Evolutionary conservation across 192 early-diverging fungal genomes (phyloP), one percentile per base, ranked within the genome.

Genomic region (Kickxella alabastrina): DNA sequence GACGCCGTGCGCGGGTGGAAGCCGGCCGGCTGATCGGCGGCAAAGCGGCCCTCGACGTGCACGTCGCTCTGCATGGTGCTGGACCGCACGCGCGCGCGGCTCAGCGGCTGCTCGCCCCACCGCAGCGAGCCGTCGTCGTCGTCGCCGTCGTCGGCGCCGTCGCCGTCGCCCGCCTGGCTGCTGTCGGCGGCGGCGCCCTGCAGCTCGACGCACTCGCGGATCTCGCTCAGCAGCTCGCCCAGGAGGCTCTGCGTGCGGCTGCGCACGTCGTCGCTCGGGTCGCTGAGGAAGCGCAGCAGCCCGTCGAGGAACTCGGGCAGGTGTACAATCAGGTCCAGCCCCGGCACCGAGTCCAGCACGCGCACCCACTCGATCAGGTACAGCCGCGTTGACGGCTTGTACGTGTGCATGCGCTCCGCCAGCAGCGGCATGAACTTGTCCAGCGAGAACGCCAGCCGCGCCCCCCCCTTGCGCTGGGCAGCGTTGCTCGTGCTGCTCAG

Each of bases 281-380:
- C 97, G 66, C 82, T 88, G 32, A 99, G 78, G 45, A 92, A 98
- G 26, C 81, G 77, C 29, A 99, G 75, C 19, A 98, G 74, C 0
- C 93, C 93, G 60, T 95, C 92, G 26, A 99, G 73, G 57, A 97
- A 99, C 57, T 91, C 88, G 2, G 95, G 97, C 6, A 99, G 59
- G 59, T 89, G 92, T 1, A 82, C 82, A 12, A 98, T 86, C 24
- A 99, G 66, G 50, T 98, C 97, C 18, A 99, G 77, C 26, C 93
- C 95, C 0, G 95, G 97, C 15, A 98, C 87, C 0, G 91, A 88
- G 57, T 96, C 90, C 29, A 99, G 65, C 0, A 95, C 86, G 8
- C 80, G 78, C 34, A 99, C 90, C 91, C 97, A 99, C 38, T 92
- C 88, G 6, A 99, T 90, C 5, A 99, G 79, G 59, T 92, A 99